A percentile compares a stretch with the other conserved stretches of the same genome.
These are phyloP conservation scores for Synchytrium microbalum DNA, from an alignment of 371 early-diverging fungal genomes.

Conservation along the genomic window DNA sequence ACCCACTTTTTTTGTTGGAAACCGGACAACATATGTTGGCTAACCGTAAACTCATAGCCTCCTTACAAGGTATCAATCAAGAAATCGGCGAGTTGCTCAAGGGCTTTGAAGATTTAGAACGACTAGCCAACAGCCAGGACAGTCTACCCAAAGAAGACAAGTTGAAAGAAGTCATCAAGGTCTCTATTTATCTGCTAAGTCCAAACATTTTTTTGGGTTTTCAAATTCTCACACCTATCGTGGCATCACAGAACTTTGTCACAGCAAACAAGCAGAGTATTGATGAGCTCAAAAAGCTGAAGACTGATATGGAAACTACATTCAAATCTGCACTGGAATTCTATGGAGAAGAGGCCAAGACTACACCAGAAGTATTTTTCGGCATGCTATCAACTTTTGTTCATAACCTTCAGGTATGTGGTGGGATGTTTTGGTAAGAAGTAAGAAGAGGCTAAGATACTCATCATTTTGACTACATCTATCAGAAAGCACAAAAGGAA, in stretches of 20 bases:
- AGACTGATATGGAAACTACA: slow-evolving; percentile 18
- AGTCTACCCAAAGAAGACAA: slow-evolving; percentile 8
- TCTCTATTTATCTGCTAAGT: neutral
- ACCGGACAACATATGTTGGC: neutral
- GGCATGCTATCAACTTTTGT: slow-evolving; percentile 16
- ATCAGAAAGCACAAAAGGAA: slow-evolving; percentile 16
- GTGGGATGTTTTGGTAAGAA: neutral
- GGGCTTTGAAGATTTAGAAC: slow-evolving; percentile 13
- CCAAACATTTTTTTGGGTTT: neutral
- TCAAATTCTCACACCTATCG: too few species aligned
- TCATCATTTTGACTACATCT: slow-evolving; percentile 8
- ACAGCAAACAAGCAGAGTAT: slow-evolving; percentile 1
- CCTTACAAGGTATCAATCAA: slow-evolving; percentile 11
- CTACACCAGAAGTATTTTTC: slow-evolving; percentile 30
- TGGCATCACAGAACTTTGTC: slow-evolving; percentile 13
- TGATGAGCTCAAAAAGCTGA: slow-evolving; percentile 7
- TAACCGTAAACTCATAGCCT: slow-evolving; percentile 11
- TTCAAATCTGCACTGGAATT: slow-evolving; percentile 23
- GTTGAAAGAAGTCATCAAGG: slow-evolving; percentile 6
- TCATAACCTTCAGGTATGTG: slow-evolving; percentile 14
- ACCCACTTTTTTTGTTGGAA: neutral
- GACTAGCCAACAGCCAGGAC: slow-evolving; percentile 9
- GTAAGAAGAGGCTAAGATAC: slow-evolving; percentile 10
- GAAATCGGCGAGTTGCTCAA: slow-evolving; percentile 17
- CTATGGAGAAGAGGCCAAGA: slow-evolving; percentile 27